A percentile compares a stretch with the other conserved stretches of the same genome.
phyloP scores from a whole-genome alignment of 2,329 filamentous ascomycete genomes.

The Neofusicoccum cordaticola region DNA sequence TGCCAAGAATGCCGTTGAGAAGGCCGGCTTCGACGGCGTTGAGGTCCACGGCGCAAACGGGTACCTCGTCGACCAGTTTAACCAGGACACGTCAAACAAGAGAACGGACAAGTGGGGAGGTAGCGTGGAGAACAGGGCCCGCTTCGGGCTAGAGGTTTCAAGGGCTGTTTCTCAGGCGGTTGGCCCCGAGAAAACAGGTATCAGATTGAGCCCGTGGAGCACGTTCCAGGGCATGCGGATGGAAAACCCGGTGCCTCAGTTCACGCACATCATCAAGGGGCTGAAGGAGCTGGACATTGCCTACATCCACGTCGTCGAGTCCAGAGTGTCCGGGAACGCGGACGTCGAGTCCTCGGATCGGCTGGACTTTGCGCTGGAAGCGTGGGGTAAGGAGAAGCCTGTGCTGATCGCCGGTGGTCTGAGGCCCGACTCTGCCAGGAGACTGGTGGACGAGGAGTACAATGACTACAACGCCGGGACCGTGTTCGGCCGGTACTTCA shows the following conservation, averaged over 20 bases:
- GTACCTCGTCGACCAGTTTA: conserved; percentile 66
- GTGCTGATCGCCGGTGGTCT: conserved; percentile 44
- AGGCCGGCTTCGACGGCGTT: conserved; percentile 60
- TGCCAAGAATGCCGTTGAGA: conserved; percentile 44
- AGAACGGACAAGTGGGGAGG: conserved; percentile 51
- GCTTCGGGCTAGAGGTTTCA: conserved; percentile 54
- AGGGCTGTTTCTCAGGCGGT: conserved; percentile 50
- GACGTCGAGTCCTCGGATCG: conserved; percentile 27
- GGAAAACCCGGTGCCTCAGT: conserved; percentile 62
- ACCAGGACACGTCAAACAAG: conserved; percentile 57
- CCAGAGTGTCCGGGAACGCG: conserved; percentile 45
- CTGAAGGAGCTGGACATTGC: conserved; percentile 54
- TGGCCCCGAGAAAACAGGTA: conserved; percentile 53
- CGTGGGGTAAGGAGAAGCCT: conserved; percentile 27
- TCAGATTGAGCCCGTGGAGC: conserved; percentile 61
- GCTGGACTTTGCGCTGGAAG: conserved; percentile 26
- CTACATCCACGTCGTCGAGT: conserved; percentile 62
- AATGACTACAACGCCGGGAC: conserved; percentile 44
- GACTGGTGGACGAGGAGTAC: conserved; percentile 41
- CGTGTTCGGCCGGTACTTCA: conserved; percentile 50
- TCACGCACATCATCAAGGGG: conserved; percentile 54
- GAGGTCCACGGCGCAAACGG: conserved; percentile 60
- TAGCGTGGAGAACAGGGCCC: conserved; percentile 50
- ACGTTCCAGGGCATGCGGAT: conserved; percentile 64
- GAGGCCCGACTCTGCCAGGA: conserved; percentile 37